Percentiles rank a stretch among this genome's conserved stretches.
phyloP scores from a whole-genome alignment of 1,139 yeast genomes.

The Hyphopichia pseudoburtonii region DNA sequence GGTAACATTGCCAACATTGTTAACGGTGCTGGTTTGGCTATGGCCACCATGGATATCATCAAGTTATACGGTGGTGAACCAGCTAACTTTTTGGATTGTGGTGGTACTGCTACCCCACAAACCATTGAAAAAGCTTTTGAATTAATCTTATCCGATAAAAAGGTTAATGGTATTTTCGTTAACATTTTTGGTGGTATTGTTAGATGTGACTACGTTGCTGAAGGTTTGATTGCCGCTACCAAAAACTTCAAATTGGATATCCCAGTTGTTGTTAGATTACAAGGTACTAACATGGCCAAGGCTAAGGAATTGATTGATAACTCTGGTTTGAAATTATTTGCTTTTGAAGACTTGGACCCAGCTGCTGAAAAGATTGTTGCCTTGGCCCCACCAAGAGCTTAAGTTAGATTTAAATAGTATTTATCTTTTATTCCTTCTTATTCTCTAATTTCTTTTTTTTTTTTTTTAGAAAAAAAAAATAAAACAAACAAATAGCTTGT shows the following conservation, averaged over 20 bases:
- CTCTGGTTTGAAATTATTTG: constrained; percentile 90
- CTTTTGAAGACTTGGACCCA: constrained; percentile 90
- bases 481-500: too few species aligned
- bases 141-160: constrained; percentile 84
- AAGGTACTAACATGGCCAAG: constrained; percentile 92
- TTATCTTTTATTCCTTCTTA: too few species aligned
- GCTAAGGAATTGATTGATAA: constrained; percentile 85
- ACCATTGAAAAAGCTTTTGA: constrained; percentile 97
- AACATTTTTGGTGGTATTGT: constrained; percentile 99
- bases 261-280: constrained; percentile 97
- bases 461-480: too few species aligned
- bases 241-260: constrained; percentile 93
- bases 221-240: constrained; percentile 93
- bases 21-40: constrained; percentile 99
- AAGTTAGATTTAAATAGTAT: constrained; percentile 3
- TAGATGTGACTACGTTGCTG: constrained; percentile 98
- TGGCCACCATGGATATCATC: constrained; percentile 99
- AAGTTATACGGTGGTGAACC: constrained; percentile 98
- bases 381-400: constrained; percentile 43
- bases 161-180: constrained; percentile 94
- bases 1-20: constrained; percentile 99
- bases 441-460: too few species aligned
- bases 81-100: constrained; percentile 98
- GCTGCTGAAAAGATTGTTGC: constrained; percentile 96
- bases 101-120: constrained; percentile 99